Base-by-base conservation (phyloP, 306 rosid genomes). In the Prunus campanulata region DNA sequence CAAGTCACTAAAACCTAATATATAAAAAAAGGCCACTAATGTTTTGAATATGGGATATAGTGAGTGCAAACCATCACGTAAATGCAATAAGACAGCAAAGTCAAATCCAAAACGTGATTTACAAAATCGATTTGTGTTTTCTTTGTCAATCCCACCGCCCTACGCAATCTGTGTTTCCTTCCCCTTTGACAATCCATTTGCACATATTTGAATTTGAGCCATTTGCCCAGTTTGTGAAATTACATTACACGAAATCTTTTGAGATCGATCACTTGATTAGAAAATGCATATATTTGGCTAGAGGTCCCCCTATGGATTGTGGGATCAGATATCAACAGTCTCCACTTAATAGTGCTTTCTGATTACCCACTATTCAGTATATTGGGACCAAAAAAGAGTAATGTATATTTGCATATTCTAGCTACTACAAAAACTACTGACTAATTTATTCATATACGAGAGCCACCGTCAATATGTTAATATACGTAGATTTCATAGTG, bases 171-270 rank as follows among this genome's bases (percentile, higher is more conserved):
- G 44, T 64, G 24, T 32, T 47, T 18, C 8, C 18, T 64, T 35
- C 24, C 68, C 25, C 15, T 18, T 35, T 35, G 19, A 65, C 27
- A 71, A 35, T 56, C 15, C 35, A 20, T 19, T 20, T 32, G 76
- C 76, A 56, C 54, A 20, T 32, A 54, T 72, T 32, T 42, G 24
- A 13, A 12, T 57, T 48, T 14, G 67, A 72, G 63, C 47, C 74
- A 50, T n/a, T 51, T 72, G 24, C 55, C 55, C 2, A 72, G 8
- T 14, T 22, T 42, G 54, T 57, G 44, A 72, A 72, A 52, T 30
- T 35, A 4, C 11, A 62, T 62, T 14, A 29, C 35, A 25, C 65
- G 35, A 60, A 60, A 60, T 27, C 65, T 56, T 13, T 20, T 20
- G 13, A 56, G 2, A 20, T 56, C 29, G 7, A 57, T 20, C 62